phyloP scores from a whole-genome alignment of 306 rosid genomes.

The Vicia villosa region DNA sequence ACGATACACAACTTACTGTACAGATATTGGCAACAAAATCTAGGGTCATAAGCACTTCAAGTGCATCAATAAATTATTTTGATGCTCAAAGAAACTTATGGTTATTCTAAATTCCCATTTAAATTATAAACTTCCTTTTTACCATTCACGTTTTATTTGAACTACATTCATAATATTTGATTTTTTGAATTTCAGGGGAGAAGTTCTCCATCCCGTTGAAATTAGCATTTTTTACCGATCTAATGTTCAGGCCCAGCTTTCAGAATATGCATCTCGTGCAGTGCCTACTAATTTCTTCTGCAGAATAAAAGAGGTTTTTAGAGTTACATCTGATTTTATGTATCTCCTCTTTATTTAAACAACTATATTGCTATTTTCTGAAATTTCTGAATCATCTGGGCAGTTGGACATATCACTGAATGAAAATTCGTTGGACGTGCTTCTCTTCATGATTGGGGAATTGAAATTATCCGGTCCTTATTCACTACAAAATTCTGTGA shows the following conservation, averaged over 20 bases:
- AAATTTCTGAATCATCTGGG: constrained; percentile 39
- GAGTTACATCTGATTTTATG: constrained; percentile 36
- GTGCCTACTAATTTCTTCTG: constrained; percentile 77
- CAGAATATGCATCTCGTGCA: constrained; percentile 53
- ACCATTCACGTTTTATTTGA: constrained; percentile 14
- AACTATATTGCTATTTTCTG: constrained; percentile 31
- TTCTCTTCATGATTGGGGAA: constrained; percentile 81
- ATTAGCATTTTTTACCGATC: constrained; percentile 68
- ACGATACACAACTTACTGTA: constrained; percentile 55
- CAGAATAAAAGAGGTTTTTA: constrained; percentile 70
- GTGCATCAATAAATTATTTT: constrained; percentile 58
- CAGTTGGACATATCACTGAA: constrained; percentile 71
- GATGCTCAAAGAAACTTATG: constrained; percentile 68
- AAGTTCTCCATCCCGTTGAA: constrained; percentile 73
- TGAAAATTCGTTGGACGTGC: constrained; percentile 80
- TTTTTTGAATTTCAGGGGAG: constrained; percentile 58
- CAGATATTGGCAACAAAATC: constrained; percentile 64
- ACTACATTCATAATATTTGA: constrained; percentile 7
- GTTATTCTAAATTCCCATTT: constrained; percentile 51
- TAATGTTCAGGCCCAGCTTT: constrained; percentile 43
- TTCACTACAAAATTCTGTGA: constrained; percentile 62
- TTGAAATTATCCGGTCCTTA: constrained; percentile 86
- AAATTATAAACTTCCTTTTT: constrained; percentile 21
- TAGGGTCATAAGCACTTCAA: constrained; percentile 74
- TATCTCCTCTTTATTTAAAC: constrained; percentile 30